Conservation (phyloP, 1,284 basidiomycete species). For the Psilocybe mexicana region DNA sequence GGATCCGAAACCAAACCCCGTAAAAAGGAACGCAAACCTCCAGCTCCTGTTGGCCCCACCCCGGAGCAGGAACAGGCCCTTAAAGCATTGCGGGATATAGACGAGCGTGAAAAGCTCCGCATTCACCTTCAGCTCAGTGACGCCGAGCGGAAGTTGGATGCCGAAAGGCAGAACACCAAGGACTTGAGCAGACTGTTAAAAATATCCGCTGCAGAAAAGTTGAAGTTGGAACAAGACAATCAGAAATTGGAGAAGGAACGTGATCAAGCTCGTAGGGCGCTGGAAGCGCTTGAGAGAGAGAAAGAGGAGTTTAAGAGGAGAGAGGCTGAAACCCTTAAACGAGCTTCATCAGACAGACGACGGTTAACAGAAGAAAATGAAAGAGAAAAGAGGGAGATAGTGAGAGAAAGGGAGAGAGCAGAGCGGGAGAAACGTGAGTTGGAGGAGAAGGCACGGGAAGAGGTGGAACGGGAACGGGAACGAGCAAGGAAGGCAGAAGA, state of each 20-base stretch:
- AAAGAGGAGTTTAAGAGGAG: conserved; percentile 16
- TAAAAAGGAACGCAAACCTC: conserved; percentile 1
- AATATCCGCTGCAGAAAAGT: conserved; percentile 16
- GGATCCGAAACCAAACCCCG: neutral
- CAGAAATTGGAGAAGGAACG: conserved; percentile 14
- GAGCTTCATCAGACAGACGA: conserved; percentile 16
- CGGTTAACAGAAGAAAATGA: conserved; percentile 18
- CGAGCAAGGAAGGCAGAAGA: conserved; percentile 17
- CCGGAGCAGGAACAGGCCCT: neutral
- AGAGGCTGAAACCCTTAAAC: conserved; percentile 13
- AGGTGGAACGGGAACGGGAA: conserved; percentile 23
- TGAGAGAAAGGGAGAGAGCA: conserved; percentile 17
- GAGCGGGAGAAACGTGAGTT: conserved; percentile 23
- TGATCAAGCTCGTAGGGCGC: conserved; percentile 17
- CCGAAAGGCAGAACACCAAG: conserved; percentile 16
- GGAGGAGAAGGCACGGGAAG: conserved; percentile 17
- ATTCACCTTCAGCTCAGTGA: conserved; percentile 18
- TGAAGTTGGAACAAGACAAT: conserved; percentile 12
- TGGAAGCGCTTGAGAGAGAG: conserved; percentile 20
- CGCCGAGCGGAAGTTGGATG: conserved; percentile 19
- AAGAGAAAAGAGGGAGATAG: conserved; percentile 18
- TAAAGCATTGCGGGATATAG: neutral
- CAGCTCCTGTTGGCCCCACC: neutral
- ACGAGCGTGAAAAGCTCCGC: conserved; percentile 15
- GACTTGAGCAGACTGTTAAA: conserved; percentile 12